A percentile compares a stretch with the other conserved stretches of the same genome.
Conservation (phyloP, 768 basidiomycete genomes). For the Agaricus bisporus region DNA sequence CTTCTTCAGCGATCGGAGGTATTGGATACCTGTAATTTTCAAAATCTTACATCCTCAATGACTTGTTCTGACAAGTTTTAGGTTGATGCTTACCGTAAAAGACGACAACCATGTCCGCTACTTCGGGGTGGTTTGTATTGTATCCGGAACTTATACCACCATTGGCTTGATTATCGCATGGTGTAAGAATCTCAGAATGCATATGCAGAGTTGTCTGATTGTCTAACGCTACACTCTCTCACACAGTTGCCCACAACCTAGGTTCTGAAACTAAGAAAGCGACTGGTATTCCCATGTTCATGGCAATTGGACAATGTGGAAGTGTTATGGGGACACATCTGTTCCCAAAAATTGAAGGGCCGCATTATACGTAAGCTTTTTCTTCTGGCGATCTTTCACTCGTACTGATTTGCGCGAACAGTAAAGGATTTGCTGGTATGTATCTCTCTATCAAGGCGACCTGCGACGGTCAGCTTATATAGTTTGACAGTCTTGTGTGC, state of each 20-base stretch:
- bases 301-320: conserved; percentile 76
- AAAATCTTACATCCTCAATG: not conserved
- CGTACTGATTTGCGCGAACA: conserved; percentile 16
- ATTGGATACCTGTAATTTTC: conserved; percentile 57
- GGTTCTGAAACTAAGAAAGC: conserved; percentile 77
- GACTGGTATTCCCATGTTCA: conserved; percentile 71
- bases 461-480: not conserved
- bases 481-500: conserved; percentile 36
- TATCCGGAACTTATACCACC: conserved; percentile 69
- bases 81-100: conserved; percentile 44
- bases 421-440: conserved; percentile 55
- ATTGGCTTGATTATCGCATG: conserved; percentile 74
- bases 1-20: conserved; percentile 39
- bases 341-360: conserved; percentile 59
- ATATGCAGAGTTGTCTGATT: not conserved
- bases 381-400: too few relatives aligned
- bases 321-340: conserved; percentile 73
- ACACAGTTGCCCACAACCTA: conserved; percentile 61
- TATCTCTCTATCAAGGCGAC: conserved; percentile 4
- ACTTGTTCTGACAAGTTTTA: conserved; percentile 15
- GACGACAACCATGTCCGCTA: conserved; percentile 59
- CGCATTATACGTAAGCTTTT: conserved; percentile 50
- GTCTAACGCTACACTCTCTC: not conserved
- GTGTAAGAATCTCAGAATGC: conserved; percentile 41
- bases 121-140: conserved; percentile 75